Conservation (phyloP, 192 early-diverging fungal genomes). For the Backusella morwellensis region DNA sequence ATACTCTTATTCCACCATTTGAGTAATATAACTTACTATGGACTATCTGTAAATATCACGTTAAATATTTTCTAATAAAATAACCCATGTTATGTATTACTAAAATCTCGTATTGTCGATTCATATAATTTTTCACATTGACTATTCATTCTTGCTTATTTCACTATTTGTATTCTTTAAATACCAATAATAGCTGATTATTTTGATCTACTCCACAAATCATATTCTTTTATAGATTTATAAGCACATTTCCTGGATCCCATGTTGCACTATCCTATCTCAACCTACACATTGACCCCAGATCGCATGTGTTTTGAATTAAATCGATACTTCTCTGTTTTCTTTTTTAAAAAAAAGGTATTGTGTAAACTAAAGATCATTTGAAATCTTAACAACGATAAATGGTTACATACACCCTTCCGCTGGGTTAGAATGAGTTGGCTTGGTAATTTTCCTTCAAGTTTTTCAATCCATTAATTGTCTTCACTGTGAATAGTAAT, state of each 20-base stretch:
- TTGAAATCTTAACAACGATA: no score
- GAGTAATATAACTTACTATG: not conserved
- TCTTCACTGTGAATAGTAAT: no score
- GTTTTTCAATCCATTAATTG: no score
- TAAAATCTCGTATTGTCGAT: not conserved
- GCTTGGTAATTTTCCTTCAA: no score
- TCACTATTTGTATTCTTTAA: not conserved
- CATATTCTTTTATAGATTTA: not conserved
- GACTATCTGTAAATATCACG: not conserved
- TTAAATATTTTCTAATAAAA: not conserved
- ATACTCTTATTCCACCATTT: not conserved
- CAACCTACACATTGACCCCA: not conserved
- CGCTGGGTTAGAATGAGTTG: no score
- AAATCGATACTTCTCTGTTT: not conserved
- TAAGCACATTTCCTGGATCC: not conserved
- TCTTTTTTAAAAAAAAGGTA: no score
- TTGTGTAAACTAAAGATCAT: no score
- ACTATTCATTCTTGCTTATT: no score
- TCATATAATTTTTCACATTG: not conserved
- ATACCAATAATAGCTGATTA: not conserved
- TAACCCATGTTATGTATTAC: not conserved
- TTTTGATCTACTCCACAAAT: not conserved
- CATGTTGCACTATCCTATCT: not conserved
- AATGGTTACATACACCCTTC: no score
- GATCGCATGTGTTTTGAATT: not conserved